Evolutionary conservation across 1,284 basidiomycete genomes (phyloP), one percentile per base, ranked within the genome.

Genomic region (Singerocomus inundabilis): DNA sequence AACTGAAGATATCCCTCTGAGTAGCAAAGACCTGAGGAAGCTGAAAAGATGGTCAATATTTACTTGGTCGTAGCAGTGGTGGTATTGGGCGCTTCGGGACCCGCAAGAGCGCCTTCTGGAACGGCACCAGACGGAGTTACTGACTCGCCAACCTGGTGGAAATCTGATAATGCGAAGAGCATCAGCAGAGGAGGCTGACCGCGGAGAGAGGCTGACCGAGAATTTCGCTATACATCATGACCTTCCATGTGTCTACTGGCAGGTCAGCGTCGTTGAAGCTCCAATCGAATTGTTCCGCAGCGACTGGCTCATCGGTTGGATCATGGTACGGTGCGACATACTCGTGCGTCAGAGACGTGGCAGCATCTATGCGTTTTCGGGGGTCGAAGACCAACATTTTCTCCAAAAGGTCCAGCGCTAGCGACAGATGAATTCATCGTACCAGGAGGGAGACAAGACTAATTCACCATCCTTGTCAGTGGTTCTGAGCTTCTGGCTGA

Each of bases 321-420:
- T 99, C 97, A 68, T 99, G 97, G 70, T 99, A 99, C 9, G 96
- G 96, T 6, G 92, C 83, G 18, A 99, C 91, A 72, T 99, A 99
- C 62, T 93, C 90, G 72, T 99, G 94, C 6, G 78, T 79, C 42
- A 99, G 81, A n/a, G 88, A 93, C 57, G 94, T 84, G 28, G 91
- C 83, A 16, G 97, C 97, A 57, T 86, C 93, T 80, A 99, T 98
- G 56, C 96, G 89, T 69, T 94, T 98, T 58, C 92, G 82, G 5
- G 97, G 96, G 70, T 99, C 97, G 64, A 99, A 99, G 16, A 98
- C 96, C 33, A 99, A 84, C 97, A 99, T 99, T 73, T 93, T 93
- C 75, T 99, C 96, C 40, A 99, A 81, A 33, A 99, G 80, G 72
- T 98, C 94, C 59, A 99, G 80, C 13, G 97, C 95, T 91, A 58